phyloP scores from a whole-genome alignment of 805 yeast species.

The Saccharomycopsis sp. region DNA sequence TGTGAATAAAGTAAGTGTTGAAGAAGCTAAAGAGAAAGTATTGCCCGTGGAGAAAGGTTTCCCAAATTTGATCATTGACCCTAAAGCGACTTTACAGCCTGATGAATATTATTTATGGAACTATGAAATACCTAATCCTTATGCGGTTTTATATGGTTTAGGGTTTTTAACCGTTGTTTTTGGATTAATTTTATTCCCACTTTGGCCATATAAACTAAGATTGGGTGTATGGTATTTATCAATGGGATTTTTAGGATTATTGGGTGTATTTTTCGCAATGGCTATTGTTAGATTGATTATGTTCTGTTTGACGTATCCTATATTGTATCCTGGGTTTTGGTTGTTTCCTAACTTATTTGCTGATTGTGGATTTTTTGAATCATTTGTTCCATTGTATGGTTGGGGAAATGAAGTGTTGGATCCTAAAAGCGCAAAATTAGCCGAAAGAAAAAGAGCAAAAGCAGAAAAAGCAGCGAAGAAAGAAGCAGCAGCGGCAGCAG shows the following conservation, averaged over 20 bases:
- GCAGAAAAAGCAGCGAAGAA: slow-evolving; percentile 28
- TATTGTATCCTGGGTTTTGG: slow-evolving; percentile 79
- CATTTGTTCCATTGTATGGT: slow-evolving; percentile 84
- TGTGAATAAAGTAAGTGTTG: slow-evolving; percentile 62
- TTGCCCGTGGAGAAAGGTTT: slow-evolving; percentile 40
- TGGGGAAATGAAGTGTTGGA: slow-evolving; percentile 48
- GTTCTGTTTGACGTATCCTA: slow-evolving; percentile 50
- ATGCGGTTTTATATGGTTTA: slow-evolving; percentile 48
- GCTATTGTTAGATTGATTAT: slow-evolving; percentile 76
- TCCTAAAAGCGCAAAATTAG: slow-evolving; percentile 18
- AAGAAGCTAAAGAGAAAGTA: slow-evolving; percentile 54
- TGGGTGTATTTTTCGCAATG: slow-evolving; percentile 66
- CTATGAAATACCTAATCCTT: slow-evolving; percentile 63
- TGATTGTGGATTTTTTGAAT: slow-evolving; percentile 89
- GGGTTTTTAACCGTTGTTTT: slow-evolving; percentile 60
- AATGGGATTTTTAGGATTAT: slow-evolving; percentile 63
- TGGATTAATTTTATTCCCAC: slow-evolving; percentile 71
- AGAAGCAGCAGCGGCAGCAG: slow-evolving; percentile 9
- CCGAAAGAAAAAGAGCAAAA: slow-evolving; percentile 24
- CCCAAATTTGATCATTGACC: slow-evolving; percentile 53
- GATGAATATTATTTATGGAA: slow-evolving; percentile 81
- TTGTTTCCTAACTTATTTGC: slow-evolving; percentile 92
- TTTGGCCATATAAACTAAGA: slow-evolving; percentile 92
- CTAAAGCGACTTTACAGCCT: slow-evolving; percentile 52
- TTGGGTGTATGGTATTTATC: slow-evolving; percentile 87